Conservation (phyloP, 2,329 filamentous ascomycete genomes). For the Ophiocordyceps camponoti-floridani region DNA sequence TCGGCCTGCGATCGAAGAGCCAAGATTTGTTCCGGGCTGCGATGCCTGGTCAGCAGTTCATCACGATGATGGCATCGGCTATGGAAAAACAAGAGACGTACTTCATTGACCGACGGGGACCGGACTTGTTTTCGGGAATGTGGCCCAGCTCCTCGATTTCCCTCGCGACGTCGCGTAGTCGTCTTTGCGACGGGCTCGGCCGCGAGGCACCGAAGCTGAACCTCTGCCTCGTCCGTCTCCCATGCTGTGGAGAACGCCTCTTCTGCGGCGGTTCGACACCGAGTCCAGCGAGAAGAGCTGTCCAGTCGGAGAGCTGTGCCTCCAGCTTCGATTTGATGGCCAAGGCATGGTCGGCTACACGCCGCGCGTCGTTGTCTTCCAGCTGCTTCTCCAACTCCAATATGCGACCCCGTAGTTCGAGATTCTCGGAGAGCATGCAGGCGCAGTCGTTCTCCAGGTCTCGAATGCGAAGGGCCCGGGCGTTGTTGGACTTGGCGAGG, state of each 20-base stretch:
- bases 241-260: constrained; percentile 19
- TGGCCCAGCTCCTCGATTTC: constrained; percentile 32
- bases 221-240: constrained; percentile 21
- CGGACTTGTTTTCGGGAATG: constrained; percentile 53
- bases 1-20: constrained; percentile 34
- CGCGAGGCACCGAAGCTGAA: constrained; percentile 20
- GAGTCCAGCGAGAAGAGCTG: constrained; percentile 46
- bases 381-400: constrained; percentile 51
- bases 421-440: constrained; percentile 61
- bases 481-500: constrained; percentile 62
- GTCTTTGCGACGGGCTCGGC: constrained; percentile 34
- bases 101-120: constrained; percentile 51
- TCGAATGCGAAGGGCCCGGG: constrained; percentile 60
- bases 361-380: constrained; percentile 38
- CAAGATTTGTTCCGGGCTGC: constrained; percentile 42
- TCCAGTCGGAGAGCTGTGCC: constrained; percentile 53
- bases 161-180: constrained; percentile 36
- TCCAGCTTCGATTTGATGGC: constrained; percentile 56
- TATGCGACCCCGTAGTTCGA: constrained; percentile 53
- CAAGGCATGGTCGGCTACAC: constrained; percentile 46
- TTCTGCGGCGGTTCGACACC: constrained; percentile 41
- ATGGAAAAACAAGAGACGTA: constrained; percentile 11
- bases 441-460: constrained; percentile 60
- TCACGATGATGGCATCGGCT: no score
- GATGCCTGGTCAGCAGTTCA: constrained; percentile 13